Evolutionary conservation across 257 asterid species (phyloP), one percentile per base, ranked within the genome.

Genomic region (Plectranthus barbatus): DNA sequence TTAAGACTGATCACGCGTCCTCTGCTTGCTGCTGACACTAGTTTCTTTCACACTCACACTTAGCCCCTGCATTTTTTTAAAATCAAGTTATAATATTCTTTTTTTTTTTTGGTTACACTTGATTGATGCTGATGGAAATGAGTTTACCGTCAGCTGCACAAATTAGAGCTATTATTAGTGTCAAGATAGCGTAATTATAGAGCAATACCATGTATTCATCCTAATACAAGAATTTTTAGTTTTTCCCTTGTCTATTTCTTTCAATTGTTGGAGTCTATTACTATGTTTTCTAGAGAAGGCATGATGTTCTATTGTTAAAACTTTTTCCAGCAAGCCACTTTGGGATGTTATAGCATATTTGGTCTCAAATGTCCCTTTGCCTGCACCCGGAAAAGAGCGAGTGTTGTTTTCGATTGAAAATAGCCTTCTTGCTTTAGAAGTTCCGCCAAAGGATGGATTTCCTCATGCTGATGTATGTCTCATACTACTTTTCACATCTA

Each of bases 401-500:
- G 95, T 89, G 58, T 76, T 92, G 58, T 92, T 92, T 81, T 79
- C 97, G n/a, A 69, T 92, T 49, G 97, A 86, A 77, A 82, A 85
- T 77, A 86, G 95, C 70, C 81, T 92, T 65, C 96, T 89, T 67
- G 84, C 97, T 50, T 81, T 92, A 58, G 97, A 92, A 81, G 88
- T 92, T 76, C 99, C 99, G 13, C 92, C 92, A 6, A 86, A 78
- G 79, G 94, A 86, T 71, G 84, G 90, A 55, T 95, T 91, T 81
- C 97, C 95, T 58, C 95, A 90, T 78, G 99, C 86, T 62, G 97
- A 92, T 85, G 99, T 92, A 89, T 70, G 98, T 54, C 46, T 37
- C 47, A n/a, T 4, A 23, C 41, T 58, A 40, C 45, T 46, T 41
- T 62, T 24, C 37, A 19, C 42, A 21, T 60, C 53, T 9, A 15